Evolutionary conservation across 371 early-diverging fungal genomes (phyloP), one percentile per base, ranked within the genome.

Genomic region (Mortierella sp.): DNA sequence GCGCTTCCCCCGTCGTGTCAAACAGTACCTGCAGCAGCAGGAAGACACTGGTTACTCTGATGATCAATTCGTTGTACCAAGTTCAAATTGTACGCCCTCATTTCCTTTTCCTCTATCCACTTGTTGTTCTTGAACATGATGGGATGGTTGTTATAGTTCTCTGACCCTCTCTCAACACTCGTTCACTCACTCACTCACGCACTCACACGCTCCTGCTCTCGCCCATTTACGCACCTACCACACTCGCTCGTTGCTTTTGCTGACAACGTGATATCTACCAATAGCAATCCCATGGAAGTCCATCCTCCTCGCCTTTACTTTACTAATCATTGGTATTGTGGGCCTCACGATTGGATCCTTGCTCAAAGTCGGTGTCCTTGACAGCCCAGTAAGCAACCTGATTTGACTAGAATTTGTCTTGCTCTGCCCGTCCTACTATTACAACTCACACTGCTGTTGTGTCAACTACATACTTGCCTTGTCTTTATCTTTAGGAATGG

Each of bases 281-380:
- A 37, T 60, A 60, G 60, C 60, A 90, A 91, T 90, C 76, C 92
- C 92, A 61, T 90, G 91, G 91, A 92, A 86, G 57, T 90, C 92
- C 5, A 92, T 92, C 64, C 71, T 80, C 14, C 73, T 92, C n/a
- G 91, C 92, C 5, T 61, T 77, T 28, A 57, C 87, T 37, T 75
- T 92, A 3, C 85, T 92, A 57, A 28, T 85, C 10, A 37, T 86
- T 10, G 91, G 92, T 26, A 81, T 86, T 40, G 78, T 77, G 20
- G 84, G 90, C 4, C 86, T 92, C 72, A 85, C 88, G 0, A 59
- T 90, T 24, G 92, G 92, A 64, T 88, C 87, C 1, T 67, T 92
- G n/a, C 88, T 92, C 59, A 87, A 88, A 64, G 72, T 88, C 37
- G 90, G 90, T 14, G 62, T 85, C 52, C 51, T 85, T 32, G 26